Evolutionary conservation across 345 rosid genomes (phyloP), one percentile per base, ranked within the genome.

Genomic region (Salix arbutifolia): DNA sequence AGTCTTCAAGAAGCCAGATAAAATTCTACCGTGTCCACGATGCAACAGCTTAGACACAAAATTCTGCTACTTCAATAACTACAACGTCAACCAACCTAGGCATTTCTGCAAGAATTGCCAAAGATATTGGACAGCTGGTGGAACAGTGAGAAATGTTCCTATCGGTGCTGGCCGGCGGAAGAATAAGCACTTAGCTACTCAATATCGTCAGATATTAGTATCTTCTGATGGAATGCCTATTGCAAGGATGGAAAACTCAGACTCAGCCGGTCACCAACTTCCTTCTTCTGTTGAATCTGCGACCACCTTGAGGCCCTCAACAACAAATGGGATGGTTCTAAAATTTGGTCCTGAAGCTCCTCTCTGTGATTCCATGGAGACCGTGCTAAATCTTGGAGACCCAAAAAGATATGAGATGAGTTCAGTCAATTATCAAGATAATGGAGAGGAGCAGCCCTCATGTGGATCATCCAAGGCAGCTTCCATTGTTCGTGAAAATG

Each of bases 51-150:
- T 89, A 90, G 98, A 94, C 70, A 92, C 98, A 16, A 92, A 94
- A 84, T 92, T 94, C 82, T 94, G 98, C 83, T 94, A 94, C 87
- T 94, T 89, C 80, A 94, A 94, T 80, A 94, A 94, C 79, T 94
- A 94, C 79, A 94, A 91, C 56, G 97, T 94, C 72, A 92, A 91
- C 84, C 98, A 94, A 75, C 97, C 98, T 10, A 89, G 97, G 1
- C 96, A 94, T 78, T 91, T 94, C 84, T 94, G 98, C 77, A 94
- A 91, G 88, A 89, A 90, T 77, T 92, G 98, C 73, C 98, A 94
- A 84, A 90, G 98, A 78, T 94, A 94, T 84, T 94, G 98, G 98
- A 94, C 98, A 2, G 97, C 95, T 16, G 97, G 98, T 67, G 98
- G 98, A 77, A 91, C 95, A 2, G 92, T 94, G 97, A 89, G 97